Base-by-base conservation (phyloP, 75 land plant species). In the Pseudotsuga menziesii region DNA sequence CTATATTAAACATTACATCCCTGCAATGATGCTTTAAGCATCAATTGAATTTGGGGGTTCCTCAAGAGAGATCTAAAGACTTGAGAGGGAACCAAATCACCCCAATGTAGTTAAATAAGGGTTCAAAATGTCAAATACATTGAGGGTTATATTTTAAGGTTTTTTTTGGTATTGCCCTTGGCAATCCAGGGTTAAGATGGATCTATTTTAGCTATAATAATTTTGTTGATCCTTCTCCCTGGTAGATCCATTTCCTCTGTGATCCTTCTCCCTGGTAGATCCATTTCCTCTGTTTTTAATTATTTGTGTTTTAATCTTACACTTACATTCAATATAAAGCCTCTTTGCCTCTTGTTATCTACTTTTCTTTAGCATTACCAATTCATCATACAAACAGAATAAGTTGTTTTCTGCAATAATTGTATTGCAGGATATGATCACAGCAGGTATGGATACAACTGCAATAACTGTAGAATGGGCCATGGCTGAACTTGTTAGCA, bases 371-470 rank as follows among this genome's bases (percentile, higher is more conserved):
- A 39, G 4, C 41, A 39, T 39, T 39, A 39, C 41, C 41, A 39
- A 39, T 39, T 39, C 7, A 13, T 59, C 78, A 15, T 29, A 9
- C 61, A 22, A 20, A 27, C 36, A 19, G 4, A 14, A 41, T 26
- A n/a, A 27, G 27, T 41, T 54, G 29, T 62, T 12, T 57, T 76
- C 1, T 76, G 61, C 2, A n/a, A n/a, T n/a, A n/a, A 58, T 48
- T 0, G 41, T 66, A 54, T 5, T 70, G 41, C 85, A 94, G 98
- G 98, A 92, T 76, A 95, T 95, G 98, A 92, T 92, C 59, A 88
- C 93, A 3, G 95, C 95, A 2, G 98, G 98, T 26, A 92, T 86
- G 91, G 98, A 95, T 83, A 95, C 98, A 5, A 88, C 93, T 12
- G 89, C 88, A 4, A 91, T 91, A 15, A 76, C 95, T 4, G 4